Conservation (phyloP, 768 basidiomycete species). For the Tylopilus rubrobrunneus region DNA sequence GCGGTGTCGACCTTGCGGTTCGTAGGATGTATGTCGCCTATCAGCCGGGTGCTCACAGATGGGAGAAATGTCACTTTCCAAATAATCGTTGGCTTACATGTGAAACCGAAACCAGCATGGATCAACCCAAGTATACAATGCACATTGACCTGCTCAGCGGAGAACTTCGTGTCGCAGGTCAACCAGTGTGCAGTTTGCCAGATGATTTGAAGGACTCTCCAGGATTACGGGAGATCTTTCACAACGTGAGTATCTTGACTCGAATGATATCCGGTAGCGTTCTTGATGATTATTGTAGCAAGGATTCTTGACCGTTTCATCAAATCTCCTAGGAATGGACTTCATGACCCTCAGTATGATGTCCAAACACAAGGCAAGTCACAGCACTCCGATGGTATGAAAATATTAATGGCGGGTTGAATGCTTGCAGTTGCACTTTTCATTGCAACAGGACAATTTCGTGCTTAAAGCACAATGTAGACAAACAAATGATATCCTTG, state of each 20-base stretch:
- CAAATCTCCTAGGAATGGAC: not conserved
- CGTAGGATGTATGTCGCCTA: too few species aligned
- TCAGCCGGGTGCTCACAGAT: not conserved
- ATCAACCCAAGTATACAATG: too few species aligned
- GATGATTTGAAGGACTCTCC: not conserved
- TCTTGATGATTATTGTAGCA: too few species aligned
- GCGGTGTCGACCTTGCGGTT: too few species aligned
- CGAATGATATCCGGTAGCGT: too few species aligned
- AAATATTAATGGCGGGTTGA: not conserved
- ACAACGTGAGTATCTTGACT: not conserved
- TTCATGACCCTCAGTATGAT: not conserved
- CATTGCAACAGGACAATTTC: not conserved
- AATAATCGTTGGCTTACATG: too few species aligned
- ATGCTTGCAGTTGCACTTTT: not conserved
- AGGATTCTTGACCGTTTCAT: not conserved
- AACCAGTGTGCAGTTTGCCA: not conserved
- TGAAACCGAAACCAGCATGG: too few species aligned
- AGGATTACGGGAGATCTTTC: not conserved
- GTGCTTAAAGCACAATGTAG: not conserved
- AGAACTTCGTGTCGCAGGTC: not conserved
- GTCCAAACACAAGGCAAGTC: not conserved
- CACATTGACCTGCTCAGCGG: not conserved
- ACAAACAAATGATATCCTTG: not conserved
- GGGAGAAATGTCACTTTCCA: not conserved
- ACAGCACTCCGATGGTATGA: not conserved